Base-by-base conservation (phyloP, 2,329 filamentous ascomycete species). In the Epichloe elymi region DNA sequence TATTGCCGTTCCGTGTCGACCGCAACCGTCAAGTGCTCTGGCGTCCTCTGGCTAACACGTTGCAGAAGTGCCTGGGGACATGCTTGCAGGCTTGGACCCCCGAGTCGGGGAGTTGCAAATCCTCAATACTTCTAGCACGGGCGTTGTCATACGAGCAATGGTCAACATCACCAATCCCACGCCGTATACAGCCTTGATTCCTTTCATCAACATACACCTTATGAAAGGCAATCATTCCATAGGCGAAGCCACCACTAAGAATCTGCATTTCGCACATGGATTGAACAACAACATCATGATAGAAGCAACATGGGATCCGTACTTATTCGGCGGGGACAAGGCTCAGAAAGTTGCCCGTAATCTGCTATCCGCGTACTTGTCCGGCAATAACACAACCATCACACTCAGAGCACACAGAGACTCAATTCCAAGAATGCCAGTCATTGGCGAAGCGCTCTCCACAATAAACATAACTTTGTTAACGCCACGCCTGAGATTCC, bases 131-230 rank as follows among this genome's bases (percentile, higher is more conserved):
- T 83, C 84, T 1, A 70, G 76, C 37, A 80, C 80, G 3, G 85
- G 85, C 3, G 73, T 96, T 45, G 80, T 77, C 19, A 69, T 97
- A 37, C 74, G 82, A 60, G 85, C 86, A 14, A 69, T 73, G 39
- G 75, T 95, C 60, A 95, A 93, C 62, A 75, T 95, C 54, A 94
- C 87, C 4, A 98, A 98, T 61, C 90, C 91, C 1, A 95, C 90
- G 0, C 77, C 83, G 4, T 96, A 97, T 65, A 83, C 86, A 4
- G 90, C 88, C 4, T 74, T 73, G 2, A 74, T 97, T n/a, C 91
- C 91, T 2, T 91, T 82, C 55, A 68, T 88, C 56, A 89, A 85
- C 62, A 76, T 95, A 42, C 80, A 89, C 55, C 69, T 97, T 41
- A 65, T 86, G 33, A 82, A 80, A 59, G 90, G 94, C 59, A 80